Percentiles rank a stretch among this genome's conserved stretches.
These are phyloP conservation scores for Magnolia sinica DNA, from an alignment of 164 flowering plant genomes.

Conservation along the genomic window DNA sequence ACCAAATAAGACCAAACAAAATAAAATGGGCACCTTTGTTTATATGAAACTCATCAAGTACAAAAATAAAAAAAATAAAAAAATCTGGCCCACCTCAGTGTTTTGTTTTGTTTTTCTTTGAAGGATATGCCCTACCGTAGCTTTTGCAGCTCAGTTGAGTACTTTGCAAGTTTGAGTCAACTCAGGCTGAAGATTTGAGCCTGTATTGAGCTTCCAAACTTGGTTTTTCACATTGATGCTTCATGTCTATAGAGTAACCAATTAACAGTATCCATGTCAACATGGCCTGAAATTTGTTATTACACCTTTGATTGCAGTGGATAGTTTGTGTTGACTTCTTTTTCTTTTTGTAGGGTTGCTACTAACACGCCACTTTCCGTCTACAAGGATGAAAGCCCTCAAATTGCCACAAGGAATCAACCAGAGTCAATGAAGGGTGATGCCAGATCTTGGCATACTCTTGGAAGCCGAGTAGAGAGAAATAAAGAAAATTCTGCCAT, in stretches of 20 bases:
- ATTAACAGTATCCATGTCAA: background rate
- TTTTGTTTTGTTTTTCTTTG: too few relatives aligned
- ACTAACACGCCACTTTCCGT: conserved; percentile 35
- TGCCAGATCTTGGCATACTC: conserved; percentile 46
- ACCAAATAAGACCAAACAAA: too few relatives aligned
- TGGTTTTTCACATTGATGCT: background rate
- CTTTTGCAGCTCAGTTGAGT: too few relatives aligned
- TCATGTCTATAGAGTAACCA: background rate
- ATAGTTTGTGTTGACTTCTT: background rate
- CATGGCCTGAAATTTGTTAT: background rate
- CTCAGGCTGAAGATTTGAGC: background rate
- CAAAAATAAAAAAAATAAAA: too few relatives aligned
- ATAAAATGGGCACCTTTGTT: too few relatives aligned
- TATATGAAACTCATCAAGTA: too few relatives aligned
- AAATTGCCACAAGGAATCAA: conserved; percentile 23
- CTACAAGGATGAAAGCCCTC: conserved; percentile 45
- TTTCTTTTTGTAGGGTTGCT: background rate
- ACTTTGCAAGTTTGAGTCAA: too few relatives aligned
- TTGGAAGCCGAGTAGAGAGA: conserved; percentile 71
- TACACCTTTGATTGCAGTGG: background rate
- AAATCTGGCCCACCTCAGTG: too few relatives aligned
- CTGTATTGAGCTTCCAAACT: too few relatives aligned
- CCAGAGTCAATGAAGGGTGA: conserved; percentile 34
- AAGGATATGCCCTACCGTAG: too few relatives aligned
- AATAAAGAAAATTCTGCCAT: conserved; percentile 79